Conservation (phyloP, 345 rosid species). For the Ceriops decandra region DNA sequence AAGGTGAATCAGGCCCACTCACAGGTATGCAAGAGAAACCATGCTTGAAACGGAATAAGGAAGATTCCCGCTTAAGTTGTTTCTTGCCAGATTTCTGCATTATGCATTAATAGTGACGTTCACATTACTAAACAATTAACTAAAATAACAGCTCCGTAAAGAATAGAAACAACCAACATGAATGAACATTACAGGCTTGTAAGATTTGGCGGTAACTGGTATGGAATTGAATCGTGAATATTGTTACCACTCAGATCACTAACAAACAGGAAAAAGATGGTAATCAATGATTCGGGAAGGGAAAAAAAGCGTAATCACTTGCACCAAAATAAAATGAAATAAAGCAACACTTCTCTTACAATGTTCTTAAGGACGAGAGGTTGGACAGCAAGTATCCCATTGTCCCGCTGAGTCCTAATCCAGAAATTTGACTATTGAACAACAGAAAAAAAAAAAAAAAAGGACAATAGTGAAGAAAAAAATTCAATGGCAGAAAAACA, state of each 20-base stretch:
- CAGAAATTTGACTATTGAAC: constrained; percentile 64
- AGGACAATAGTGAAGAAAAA: constrained; percentile 6
- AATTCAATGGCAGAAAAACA: not conserved
- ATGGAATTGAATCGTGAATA: constrained; percentile 81
- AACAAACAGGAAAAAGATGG: constrained; percentile 15
- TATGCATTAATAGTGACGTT: constrained; percentile 6
- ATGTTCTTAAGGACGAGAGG: constrained; percentile 59
- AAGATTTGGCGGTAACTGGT: constrained; percentile 93
- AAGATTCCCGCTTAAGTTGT: constrained; percentile 80
- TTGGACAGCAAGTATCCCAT: constrained; percentile 84
- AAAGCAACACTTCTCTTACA: constrained; percentile 42
- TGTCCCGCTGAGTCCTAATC: constrained; percentile 74
- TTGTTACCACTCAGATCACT: constrained; percentile 89
- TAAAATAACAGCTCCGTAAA: constrained; percentile 6
- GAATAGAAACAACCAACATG: constrained; percentile 10
- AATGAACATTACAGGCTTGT: constrained; percentile 71
- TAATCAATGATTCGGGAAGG: constrained; percentile 14
- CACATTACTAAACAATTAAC: constrained; percentile 9
- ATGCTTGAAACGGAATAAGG: constrained; percentile 83
- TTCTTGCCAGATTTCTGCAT: constrained; percentile 84
- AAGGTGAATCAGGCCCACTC: constrained; percentile 34
- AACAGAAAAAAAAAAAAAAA: constrained; percentile 4
- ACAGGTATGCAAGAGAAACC: constrained; percentile 73
- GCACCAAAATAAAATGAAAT: not conserved
- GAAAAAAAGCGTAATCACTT: constrained; percentile 3